Base-by-base conservation (phyloP, 2,329 filamentous ascomycete genomes). In the Laburnicola sp. region DNA sequence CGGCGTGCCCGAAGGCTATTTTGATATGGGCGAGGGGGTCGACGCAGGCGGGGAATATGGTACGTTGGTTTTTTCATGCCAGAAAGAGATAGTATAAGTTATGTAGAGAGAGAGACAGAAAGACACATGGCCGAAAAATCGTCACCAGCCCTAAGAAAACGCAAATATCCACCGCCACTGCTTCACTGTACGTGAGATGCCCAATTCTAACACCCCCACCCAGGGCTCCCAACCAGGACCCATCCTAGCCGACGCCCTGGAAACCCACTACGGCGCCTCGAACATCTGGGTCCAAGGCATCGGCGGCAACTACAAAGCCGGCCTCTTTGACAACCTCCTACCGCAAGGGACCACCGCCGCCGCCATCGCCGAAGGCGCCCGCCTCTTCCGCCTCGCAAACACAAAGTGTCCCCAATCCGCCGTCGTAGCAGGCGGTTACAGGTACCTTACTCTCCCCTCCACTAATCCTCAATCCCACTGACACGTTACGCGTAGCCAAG, bases 381-480 rank as follows among this genome's bases (percentile, higher is more conserved):
- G 61, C 0, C 63, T 75, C 11, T 69, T 76, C 59, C 64, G 64
- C 7, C 45, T 68, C 34, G 74, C 71, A 3, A 69, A 69, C 38
- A 59, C 54, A 4, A 70, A 74, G 35, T 76, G 75, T 54, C 72
- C 73, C 4, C 50, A 63, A 50, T 70, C 72, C 4, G 64, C 63
- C 10, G 58, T 77, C 37, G 68, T 76, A 11, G 66, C 69, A 11
- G 72, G 72, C 16, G 75, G 74, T 4, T 77, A 76, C 58, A 74
- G 70, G 63, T 75, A 30, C 21, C 23, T 46, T 8, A n/a, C 6
- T 31, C 16, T 8, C 25, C 8, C 16, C 4, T 11, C 34, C 34
- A 25, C 23, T 26, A n/a, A 10, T 26, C 11, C 26, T 26, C 11
- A 22, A 4, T 23, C 10, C 9, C 28, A 26, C 44, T 43, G 26